Conservation (phyloP, 2,329 filamentous ascomycete genomes). For the Scytalidium lignicola region DNA sequence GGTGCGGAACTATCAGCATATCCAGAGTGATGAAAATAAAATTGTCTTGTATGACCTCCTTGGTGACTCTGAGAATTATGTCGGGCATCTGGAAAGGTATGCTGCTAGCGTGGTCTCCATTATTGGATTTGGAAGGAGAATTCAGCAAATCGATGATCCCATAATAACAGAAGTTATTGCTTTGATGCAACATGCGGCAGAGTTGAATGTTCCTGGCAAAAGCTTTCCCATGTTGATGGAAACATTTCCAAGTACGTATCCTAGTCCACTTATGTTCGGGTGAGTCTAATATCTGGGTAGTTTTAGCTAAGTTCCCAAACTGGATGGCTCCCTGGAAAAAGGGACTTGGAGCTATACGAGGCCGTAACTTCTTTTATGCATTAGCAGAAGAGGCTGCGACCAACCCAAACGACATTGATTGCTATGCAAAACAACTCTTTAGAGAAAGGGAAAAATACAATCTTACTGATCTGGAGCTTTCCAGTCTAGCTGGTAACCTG, state of each 20-base stretch:
- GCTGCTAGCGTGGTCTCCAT: slow-evolving; percentile 5
- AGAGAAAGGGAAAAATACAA: slow-evolving; percentile 32
- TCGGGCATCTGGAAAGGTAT: slow-evolving; percentile 13
- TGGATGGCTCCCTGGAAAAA: slow-evolving; percentile 11
- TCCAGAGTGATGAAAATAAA: slow-evolving; percentile 40
- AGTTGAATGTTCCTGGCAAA: background rate
- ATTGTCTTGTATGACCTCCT: slow-evolving; percentile 37
- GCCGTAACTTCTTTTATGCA: slow-evolving; percentile 32
- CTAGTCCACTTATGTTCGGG: slow-evolving; percentile 32
- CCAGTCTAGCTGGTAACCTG: slow-evolving; percentile 32
- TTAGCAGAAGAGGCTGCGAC: slow-evolving; percentile 27
- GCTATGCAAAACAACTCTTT: slow-evolving; percentile 36
- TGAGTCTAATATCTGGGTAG: slow-evolving; percentile 28
- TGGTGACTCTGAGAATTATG: slow-evolving; percentile 29
- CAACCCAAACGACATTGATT: slow-evolving; percentile 23
- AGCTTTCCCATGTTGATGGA: background rate
- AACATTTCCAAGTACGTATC: slow-evolving; percentile 1
- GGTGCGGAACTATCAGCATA: background rate
- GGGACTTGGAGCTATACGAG: slow-evolving; percentile 10
- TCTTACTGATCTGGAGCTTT: slow-evolving; percentile 17
- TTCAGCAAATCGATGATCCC: slow-evolving; percentile 6
- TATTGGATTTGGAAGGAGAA: slow-evolving; percentile 10
- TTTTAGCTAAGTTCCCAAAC: slow-evolving; percentile 23
- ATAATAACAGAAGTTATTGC: slow-evolving; percentile 4
- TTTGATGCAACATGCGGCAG: background rate